phyloP scores from a whole-genome alignment of 2,329 filamentous ascomycete genomes.

The Neonectria neomacrospora region DNA sequence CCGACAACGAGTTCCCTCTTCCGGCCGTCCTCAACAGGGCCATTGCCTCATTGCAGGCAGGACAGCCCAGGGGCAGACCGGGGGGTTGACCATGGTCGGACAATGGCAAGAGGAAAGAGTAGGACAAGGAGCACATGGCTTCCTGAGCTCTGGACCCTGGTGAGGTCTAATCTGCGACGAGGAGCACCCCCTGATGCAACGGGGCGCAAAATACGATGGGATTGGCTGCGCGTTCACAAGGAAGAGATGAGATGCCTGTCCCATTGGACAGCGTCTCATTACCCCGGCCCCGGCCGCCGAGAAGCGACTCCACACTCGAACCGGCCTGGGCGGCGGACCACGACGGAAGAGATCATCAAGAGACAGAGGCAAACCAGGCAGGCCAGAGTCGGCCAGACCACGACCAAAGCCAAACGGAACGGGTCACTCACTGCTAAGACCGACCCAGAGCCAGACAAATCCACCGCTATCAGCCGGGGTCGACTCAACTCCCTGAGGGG shows the following conservation, averaged over 20 bases:
- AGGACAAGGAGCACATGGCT: slow-evolving; percentile 13
- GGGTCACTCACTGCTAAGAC: background rate
- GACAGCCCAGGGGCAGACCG: slow-evolving; percentile 5
- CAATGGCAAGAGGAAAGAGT: background rate
- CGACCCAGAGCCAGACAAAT: slow-evolving; percentile 2
- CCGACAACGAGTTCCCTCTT: slow-evolving; percentile 31
- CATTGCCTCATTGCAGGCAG: slow-evolving; percentile 26
- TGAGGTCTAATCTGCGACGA: slow-evolving; percentile 38
- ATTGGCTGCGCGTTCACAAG: slow-evolving; percentile 38
- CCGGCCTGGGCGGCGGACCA: slow-evolving; percentile 29
- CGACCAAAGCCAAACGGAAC: background rate
- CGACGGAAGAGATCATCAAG: slow-evolving; percentile 22
- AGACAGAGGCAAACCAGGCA: slow-evolving; percentile 15
- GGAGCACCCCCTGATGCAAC: slow-evolving; percentile 31
- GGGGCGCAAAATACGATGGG: slow-evolving; percentile 30
- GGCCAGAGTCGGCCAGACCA: slow-evolving; percentile 21
- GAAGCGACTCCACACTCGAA: slow-evolving; percentile 27
- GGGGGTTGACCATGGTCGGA: background rate
- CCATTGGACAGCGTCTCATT: slow-evolving; percentile 45
- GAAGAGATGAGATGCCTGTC: slow-evolving; percentile 36
- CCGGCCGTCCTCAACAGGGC: slow-evolving; percentile 30
- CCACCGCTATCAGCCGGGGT: slow-evolving; percentile 24
- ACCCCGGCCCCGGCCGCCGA: slow-evolving; percentile 34
- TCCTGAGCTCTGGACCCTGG: slow-evolving; percentile 22
- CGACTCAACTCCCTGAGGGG: background rate